Conservation (phyloP, 257 asterid species). For the Salvia splendens region DNA sequence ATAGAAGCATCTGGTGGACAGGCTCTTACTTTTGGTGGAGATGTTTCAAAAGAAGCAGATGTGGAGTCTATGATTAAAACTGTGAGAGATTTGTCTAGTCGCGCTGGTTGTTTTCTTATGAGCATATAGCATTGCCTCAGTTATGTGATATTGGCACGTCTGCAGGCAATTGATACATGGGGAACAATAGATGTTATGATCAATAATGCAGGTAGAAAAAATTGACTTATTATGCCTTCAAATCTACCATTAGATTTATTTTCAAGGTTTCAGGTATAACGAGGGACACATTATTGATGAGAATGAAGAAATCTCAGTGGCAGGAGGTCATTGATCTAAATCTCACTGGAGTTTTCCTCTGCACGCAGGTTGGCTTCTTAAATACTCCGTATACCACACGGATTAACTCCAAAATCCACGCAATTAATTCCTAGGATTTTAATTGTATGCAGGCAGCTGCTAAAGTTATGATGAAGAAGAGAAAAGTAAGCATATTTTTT, state of each 20-base stretch:
- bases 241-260: slow-evolving; percentile 7
- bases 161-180: slow-evolving; percentile 88
- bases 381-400: slow-evolving; percentile 1
- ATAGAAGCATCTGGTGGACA: slow-evolving; percentile 86
- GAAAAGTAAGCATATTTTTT: slow-evolving; percentile 53
- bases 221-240: slow-evolving; percentile 25
- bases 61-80: slow-evolving; percentile 87
- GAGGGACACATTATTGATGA: slow-evolving; percentile 88
- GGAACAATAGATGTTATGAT: slow-evolving; percentile 82
- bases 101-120: slow-evolving; percentile 19
- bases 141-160: slow-evolving; percentile 31
- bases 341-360: slow-evolving; percentile 89
- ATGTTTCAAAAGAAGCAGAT: slow-evolving; percentile 90
- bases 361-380: slow-evolving; percentile 67
- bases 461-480: slow-evolving; percentile 92
- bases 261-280: slow-evolving; percentile 67
- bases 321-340: slow-evolving; percentile 91
- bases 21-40: slow-evolving; percentile 88
- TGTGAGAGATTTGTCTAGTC: slow-evolving; percentile 42
- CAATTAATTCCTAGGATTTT: slow-evolving; percentile 27
- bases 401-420: slow-evolving; percentile 6
- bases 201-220: slow-evolving; percentile 78
- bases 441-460: slow-evolving; percentile 79
- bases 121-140: slow-evolving; percentile 25
- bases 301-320: slow-evolving; percentile 92